Evolutionary conservation across 768 basidiomycete species (phyloP).

Genomic region (Phlebiopsis gigantea): DNA sequence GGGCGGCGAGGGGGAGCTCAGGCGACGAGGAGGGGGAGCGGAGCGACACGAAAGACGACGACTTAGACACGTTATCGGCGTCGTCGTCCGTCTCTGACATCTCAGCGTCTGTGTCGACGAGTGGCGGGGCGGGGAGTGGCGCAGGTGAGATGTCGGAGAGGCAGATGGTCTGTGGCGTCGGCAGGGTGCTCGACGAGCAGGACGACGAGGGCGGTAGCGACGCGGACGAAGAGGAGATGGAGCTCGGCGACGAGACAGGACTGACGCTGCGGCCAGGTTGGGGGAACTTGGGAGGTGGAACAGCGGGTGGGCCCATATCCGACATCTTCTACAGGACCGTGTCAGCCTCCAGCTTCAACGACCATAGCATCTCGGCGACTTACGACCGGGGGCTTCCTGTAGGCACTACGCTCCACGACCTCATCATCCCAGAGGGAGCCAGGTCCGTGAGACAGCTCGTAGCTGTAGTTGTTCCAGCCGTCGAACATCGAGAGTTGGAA

Average conservation of each 20-base stretch:
- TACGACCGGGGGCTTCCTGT: not conserved
- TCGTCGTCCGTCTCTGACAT: not conserved
- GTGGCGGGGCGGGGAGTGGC: not conserved
- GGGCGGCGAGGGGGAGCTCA: not conserved
- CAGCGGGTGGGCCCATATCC: not conserved
- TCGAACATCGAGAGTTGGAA: not conserved
- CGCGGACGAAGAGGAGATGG: not conserved
- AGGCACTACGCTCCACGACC: too few relatives aligned
- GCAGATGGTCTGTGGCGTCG: not conserved
- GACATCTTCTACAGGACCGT: not conserved
- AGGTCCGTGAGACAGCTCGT: not conserved
- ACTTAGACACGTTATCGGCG: not conserved
- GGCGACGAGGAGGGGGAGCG: not conserved
- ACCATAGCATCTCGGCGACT: too few relatives aligned
- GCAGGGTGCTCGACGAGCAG: not conserved
- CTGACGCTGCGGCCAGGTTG: not conserved
- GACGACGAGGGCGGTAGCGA: not conserved
- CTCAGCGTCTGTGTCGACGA: not conserved
- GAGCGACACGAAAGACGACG: not conserved
- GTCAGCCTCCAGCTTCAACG: too few relatives aligned
- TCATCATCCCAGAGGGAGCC: not conserved
- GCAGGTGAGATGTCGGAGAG: constrained; percentile 2
- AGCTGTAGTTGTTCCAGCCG: not conserved
- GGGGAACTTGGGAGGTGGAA: not conserved
- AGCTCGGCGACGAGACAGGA: not conserved